These are phyloP conservation scores for Starmerella khaoyaiensis DNA, from an alignment of 805 yeast species.

Conservation along the genomic window DNA sequence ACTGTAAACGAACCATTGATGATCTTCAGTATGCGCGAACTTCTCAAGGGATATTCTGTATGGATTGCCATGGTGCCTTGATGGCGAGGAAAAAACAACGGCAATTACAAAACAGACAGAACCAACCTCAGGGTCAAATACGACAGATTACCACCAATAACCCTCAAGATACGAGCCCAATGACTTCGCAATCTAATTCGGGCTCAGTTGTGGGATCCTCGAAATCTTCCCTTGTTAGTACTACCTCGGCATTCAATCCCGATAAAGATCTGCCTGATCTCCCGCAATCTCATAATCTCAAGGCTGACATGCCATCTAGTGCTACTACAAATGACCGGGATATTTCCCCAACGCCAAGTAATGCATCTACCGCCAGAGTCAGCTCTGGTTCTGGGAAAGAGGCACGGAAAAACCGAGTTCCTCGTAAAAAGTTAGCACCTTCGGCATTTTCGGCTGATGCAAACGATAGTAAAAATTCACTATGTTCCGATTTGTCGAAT, in stretches of 20 bases:
- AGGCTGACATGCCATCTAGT: no score
- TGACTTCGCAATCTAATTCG: no score
- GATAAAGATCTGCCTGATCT: slow-evolving; percentile 19
- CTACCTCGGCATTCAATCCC: slow-evolving; percentile 3
- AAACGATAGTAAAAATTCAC: no score
- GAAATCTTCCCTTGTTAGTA: slow-evolving; percentile 2
- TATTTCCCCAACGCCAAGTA: no score
- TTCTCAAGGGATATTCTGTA: slow-evolving; percentile 82
- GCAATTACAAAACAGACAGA: slow-evolving; percentile 34
- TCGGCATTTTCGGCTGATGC: slow-evolving; percentile 11
- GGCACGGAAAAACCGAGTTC: no score
- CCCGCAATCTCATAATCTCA: no score
- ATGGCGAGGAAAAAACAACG: slow-evolving; percentile 61
- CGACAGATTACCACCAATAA: background rate
- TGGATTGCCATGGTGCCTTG: slow-evolving; percentile 77
- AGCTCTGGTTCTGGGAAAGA: no score
- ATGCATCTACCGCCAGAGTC: no score
- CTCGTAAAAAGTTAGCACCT: slow-evolving; percentile 19
- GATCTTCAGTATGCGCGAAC: slow-evolving; percentile 87
- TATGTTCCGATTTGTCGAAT: slow-evolving; percentile 1
- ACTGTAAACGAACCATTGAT: slow-evolving; percentile 74
- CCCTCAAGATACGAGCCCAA: no score
- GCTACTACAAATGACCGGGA: no score
- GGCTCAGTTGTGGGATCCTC: background rate
- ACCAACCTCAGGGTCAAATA: background rate